Percentiles rank a stretch among this genome's conserved stretches.
Evolutionary conservation across 345 rosid species (phyloP).

Genomic region (Ricinus communis): DNA sequence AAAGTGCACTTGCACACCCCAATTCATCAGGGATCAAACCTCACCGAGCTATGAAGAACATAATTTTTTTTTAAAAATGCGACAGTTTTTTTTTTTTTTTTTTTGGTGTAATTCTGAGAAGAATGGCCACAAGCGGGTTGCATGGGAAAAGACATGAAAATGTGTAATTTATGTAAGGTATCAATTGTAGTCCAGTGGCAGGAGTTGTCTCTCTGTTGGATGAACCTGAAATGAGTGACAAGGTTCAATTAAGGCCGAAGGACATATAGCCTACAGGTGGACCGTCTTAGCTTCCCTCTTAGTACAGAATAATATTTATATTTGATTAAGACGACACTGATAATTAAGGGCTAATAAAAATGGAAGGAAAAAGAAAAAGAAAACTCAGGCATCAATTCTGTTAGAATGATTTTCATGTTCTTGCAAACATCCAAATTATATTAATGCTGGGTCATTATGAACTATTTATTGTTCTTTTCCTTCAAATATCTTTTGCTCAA

Average conservation of each 20-base stretch:
- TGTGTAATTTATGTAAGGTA: not conserved
- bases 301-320: constrained; percentile 13
- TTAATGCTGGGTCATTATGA: not conserved
- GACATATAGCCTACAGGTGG: constrained; percentile 28
- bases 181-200: constrained; percentile 12
- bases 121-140: constrained; percentile 9
- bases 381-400: constrained; percentile 4
- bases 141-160: not conserved
- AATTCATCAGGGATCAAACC: too few relatives aligned
- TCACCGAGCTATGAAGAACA: too few relatives aligned
- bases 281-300: constrained; percentile 34
- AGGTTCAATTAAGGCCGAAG: constrained; percentile 17
- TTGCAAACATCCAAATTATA: constrained; percentile 4
- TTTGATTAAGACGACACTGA: constrained; percentile 44
- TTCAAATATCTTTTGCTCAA: not conserved
- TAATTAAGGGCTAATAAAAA: constrained; percentile 22
- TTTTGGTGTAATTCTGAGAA: not conserved
- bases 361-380: not conserved
- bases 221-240: constrained; percentile 27
- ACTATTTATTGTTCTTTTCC: not conserved
- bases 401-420: constrained; percentile 10
- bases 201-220: constrained; percentile 36
- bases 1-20: too few relatives aligned
- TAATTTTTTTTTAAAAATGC: too few relatives aligned
- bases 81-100: too few relatives aligned